phyloP scores from a whole-genome alignment of 345 rosid genomes.

The Toxicodendron radicans region DNA sequence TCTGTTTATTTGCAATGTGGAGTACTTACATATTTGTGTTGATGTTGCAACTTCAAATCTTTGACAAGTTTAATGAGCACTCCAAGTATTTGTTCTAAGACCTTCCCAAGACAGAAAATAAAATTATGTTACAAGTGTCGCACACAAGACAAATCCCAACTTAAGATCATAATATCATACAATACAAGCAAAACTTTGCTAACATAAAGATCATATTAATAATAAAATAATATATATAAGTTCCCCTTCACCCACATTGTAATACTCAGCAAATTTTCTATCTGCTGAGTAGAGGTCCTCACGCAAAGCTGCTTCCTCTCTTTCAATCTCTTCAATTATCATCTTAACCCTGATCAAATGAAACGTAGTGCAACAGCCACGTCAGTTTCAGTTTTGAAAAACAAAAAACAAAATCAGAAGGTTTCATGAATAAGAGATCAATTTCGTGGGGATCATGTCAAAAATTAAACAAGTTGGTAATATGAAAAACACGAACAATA shows the following conservation, averaged over 20 bases:
- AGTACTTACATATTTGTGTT: conserved; percentile 79
- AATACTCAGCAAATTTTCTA: conserved; percentile 89
- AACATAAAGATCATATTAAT: background rate
- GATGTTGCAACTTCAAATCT: conserved; percentile 93
- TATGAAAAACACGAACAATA: background rate
- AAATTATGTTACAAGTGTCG: conserved; percentile 14
- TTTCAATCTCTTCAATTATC: conserved; percentile 92
- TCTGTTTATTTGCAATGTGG: background rate
- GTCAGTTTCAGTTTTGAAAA: background rate
- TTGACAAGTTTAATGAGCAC: conserved; percentile 96
- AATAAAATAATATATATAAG: conserved; percentile 1
- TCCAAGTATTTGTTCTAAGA: conserved; percentile 92
- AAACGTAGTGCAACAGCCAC: background rate
- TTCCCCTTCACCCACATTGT: conserved; percentile 55
- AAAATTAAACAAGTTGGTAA: background rate
- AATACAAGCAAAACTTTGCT: background rate
- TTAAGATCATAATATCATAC: conserved; percentile 9
- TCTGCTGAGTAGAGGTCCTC: conserved; percentile 97
- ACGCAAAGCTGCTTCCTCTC: conserved; percentile 82
- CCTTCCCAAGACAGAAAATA: conserved; percentile 45
- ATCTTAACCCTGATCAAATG: conserved; percentile 71
- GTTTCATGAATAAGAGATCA: background rate
- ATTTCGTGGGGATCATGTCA: background rate
- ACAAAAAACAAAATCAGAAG: background rate
- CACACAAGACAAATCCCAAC: conserved; percentile 2